phyloP scores from a whole-genome alignment of 2,329 filamentous ascomycete genomes.

The Rhynchosporium graminicola region DNA sequence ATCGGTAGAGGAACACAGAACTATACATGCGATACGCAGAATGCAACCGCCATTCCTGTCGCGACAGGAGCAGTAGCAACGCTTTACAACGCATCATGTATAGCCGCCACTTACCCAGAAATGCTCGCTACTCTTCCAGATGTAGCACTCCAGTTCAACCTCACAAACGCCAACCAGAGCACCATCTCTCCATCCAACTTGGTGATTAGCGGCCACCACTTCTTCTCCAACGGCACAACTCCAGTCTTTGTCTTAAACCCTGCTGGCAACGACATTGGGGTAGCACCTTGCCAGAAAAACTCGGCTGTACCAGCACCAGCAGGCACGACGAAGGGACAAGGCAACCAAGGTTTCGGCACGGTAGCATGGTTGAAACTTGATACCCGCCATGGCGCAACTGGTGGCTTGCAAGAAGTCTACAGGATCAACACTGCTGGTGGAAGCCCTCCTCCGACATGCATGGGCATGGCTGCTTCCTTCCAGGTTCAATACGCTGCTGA shows the following conservation, averaged over 20 bases:
- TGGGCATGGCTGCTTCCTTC: constrained; percentile 63
- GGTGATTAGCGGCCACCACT: constrained; percentile 74
- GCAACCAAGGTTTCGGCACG: constrained; percentile 61
- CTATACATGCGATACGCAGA: constrained; percentile 76
- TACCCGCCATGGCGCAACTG: constrained; percentile 55
- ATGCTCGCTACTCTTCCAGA: constrained; percentile 65
- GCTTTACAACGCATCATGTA: constrained; percentile 85
- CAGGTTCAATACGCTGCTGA: constrained; percentile 79
- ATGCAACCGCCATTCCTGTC: constrained; percentile 61
- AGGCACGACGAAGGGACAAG: constrained; percentile 58
- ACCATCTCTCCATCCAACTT: constrained; percentile 59
- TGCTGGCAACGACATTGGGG: constrained; percentile 54
- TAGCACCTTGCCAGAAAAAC: constrained; percentile 63
- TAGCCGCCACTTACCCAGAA: constrained; percentile 68
- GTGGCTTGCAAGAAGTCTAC: constrained; percentile 73
- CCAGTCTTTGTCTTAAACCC: constrained; percentile 81
- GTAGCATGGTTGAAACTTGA: constrained; percentile 81
- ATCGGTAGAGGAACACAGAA: constrained; percentile 90
- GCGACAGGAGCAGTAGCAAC: constrained; percentile 74
- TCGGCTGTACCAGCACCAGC: constrained; percentile 62
- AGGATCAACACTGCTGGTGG: constrained; percentile 84
- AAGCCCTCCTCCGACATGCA: constrained; percentile 70
- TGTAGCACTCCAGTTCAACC: constrained; percentile 67
- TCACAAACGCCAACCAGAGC: constrained; percentile 44
- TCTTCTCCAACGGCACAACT: constrained; percentile 69